phyloP scores from a whole-genome alignment of 331 rosid genomes.

The Malus hybrid region DNA sequence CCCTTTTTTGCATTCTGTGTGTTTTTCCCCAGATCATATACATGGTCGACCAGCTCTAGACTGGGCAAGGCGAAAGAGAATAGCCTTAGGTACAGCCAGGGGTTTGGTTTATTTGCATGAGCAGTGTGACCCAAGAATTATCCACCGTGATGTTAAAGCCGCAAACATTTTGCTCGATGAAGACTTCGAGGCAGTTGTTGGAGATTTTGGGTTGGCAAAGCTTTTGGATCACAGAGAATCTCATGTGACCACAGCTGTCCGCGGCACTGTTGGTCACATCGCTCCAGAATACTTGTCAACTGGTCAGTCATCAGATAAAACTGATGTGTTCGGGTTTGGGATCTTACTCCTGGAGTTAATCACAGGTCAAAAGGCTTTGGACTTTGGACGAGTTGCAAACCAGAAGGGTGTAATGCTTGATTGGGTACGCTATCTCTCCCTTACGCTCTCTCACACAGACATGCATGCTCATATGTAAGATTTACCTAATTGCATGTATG shows the following conservation, averaged over 20 bases:
- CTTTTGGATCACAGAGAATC: slow-evolving; percentile 96
- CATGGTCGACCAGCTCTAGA: slow-evolving; percentile 77
- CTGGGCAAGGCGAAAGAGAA: slow-evolving; percentile 86
- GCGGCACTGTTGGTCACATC: slow-evolving; percentile 96
- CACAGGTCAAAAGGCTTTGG: slow-evolving; percentile 95
- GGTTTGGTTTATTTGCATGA: slow-evolving; percentile 95
- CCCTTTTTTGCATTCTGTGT: not conserved
- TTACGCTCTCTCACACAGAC: not conserved
- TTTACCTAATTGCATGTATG: not conserved
- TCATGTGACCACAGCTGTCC: slow-evolving; percentile 96
- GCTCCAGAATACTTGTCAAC: slow-evolving; percentile 96
- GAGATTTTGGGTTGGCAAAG: slow-evolving; percentile 98
- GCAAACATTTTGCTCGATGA: slow-evolving; percentile 95
- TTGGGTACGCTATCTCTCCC: slow-evolving; percentile 52
- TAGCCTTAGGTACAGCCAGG: slow-evolving; percentile 97
- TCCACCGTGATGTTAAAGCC: slow-evolving; percentile 97
- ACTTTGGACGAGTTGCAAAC: slow-evolving; percentile 89
- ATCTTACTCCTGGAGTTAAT: slow-evolving; percentile 90
- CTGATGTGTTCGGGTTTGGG: slow-evolving; percentile 96
- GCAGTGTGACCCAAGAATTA: slow-evolving; percentile 96
- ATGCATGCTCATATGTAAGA: not conserved
- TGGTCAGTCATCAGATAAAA: slow-evolving; percentile 96
- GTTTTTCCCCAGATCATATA: slow-evolving; percentile 47
- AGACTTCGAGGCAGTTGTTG: slow-evolving; percentile 94
- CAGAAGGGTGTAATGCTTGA: slow-evolving; percentile 98